phyloP scores from a whole-genome alignment of 2,329 filamentous ascomycete genomes.

The Colletotrichum shisoi region DNA sequence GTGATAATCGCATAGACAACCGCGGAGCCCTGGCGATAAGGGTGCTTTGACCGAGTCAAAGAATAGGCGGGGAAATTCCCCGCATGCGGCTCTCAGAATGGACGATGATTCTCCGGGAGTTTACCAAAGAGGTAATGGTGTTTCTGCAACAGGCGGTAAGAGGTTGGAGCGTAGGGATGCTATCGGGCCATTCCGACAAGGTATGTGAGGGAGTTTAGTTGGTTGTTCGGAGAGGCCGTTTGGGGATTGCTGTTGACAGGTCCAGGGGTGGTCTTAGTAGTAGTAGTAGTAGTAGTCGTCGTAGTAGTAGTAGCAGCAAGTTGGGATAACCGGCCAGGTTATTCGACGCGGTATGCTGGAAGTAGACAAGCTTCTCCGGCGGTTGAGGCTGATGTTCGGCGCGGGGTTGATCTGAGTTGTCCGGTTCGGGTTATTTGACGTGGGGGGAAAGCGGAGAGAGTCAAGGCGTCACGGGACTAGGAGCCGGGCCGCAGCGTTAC shows the following conservation, averaged over 20 bases:
- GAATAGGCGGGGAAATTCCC: slow-evolving; percentile 41
- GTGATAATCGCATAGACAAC: slow-evolving; percentile 21
- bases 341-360: slow-evolving; percentile 5
- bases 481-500: slow-evolving; percentile 29
- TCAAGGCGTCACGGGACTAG: slow-evolving; percentile 30
- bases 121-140: slow-evolving; percentile 39
- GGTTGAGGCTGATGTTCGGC: slow-evolving; percentile 23
- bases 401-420: slow-evolving; percentile 8
- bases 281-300: too few species aligned
- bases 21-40: slow-evolving; percentile 33
- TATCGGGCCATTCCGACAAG: slow-evolving; percentile 38
- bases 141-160: slow-evolving; percentile 11
- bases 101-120: slow-evolving; percentile 33
- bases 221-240: background rate
- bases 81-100: slow-evolving; percentile 40
- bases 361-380: slow-evolving; percentile 16
- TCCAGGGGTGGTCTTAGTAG: too few species aligned
- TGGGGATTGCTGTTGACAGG: background rate
- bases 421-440: slow-evolving; percentile 13
- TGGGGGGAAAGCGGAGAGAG: slow-evolving; percentile 21
- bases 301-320: background rate
- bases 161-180: slow-evolving; percentile 32
- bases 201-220: background rate
- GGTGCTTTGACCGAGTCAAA: slow-evolving; percentile 42
- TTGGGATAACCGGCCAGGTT: background rate